These are phyloP conservation scores for Ceratocystis alfenasii DNA, from an alignment of 2,329 filamentous ascomycete genomes.

Conservation along the genomic window DNA sequence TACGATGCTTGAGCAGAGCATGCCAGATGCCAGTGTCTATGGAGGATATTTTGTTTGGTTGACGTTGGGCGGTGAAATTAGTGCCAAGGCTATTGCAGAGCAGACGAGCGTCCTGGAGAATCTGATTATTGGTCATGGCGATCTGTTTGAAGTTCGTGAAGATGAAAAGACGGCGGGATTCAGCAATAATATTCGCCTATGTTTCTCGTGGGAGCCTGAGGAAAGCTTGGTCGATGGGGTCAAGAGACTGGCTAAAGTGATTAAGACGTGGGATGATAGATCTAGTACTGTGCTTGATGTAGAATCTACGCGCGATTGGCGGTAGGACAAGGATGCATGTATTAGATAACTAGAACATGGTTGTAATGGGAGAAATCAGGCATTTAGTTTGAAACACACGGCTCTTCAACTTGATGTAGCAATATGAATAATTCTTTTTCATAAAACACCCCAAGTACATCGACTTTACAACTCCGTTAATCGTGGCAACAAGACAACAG, in stretches of 20 bases:
- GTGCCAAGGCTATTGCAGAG: slow-evolving; percentile 45
- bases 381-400: no score
- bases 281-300: slow-evolving; percentile 20
- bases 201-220: slow-evolving; percentile 62
- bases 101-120: slow-evolving; percentile 50
- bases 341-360: neutral
- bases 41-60: slow-evolving; percentile 87
- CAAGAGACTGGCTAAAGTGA: slow-evolving; percentile 44
- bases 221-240: slow-evolving; percentile 55
- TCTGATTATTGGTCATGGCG: slow-evolving; percentile 55
- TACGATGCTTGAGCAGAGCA: slow-evolving; percentile 29
- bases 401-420: no score
- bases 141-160: slow-evolving; percentile 54
- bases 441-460: neutral
- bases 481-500: neutral
- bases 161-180: slow-evolving; percentile 46
- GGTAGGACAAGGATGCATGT: neutral
- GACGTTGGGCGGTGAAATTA: slow-evolving; percentile 40
- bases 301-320: slow-evolving; percentile 18
- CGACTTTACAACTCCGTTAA: neutral
- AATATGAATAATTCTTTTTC: no score
- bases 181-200: slow-evolving; percentile 49
- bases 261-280: slow-evolving; percentile 28
- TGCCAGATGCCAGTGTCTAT: slow-evolving; percentile 39
- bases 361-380: no score